These are phyloP conservation scores for Cymbopogon flexuosus DNA, from an alignment of 202 grass and related monocot species.

Conservation along the genomic window DNA sequence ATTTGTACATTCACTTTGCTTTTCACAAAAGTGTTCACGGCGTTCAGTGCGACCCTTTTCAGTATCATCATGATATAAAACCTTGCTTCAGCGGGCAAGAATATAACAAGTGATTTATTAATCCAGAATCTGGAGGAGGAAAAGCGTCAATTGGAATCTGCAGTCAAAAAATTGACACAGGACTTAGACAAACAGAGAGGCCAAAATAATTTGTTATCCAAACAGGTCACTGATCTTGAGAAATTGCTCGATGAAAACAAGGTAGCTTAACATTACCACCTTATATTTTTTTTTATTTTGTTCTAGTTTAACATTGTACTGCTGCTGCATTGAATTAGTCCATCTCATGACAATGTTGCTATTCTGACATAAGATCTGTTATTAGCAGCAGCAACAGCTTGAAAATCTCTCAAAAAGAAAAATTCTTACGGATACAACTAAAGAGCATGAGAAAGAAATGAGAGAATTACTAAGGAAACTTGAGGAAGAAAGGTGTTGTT, in stretches of 20 bases:
- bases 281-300: constrained; percentile 15
- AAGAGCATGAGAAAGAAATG: constrained; percentile 62
- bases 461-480: constrained; percentile 49
- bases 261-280: constrained; percentile 42
- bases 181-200: constrained; percentile 50
- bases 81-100: constrained; percentile 13
- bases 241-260: constrained; percentile 53
- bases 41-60: neutral
- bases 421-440: constrained; percentile 47
- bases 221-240: constrained; percentile 56
- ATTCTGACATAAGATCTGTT: constrained; percentile 39
- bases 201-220: constrained; percentile 56
- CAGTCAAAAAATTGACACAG: constrained; percentile 44
- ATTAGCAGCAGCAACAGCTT: constrained; percentile 75
- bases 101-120: neutral
- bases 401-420: constrained; percentile 53
- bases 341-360: neutral
- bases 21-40: neutral
- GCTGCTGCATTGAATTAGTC: neutral
- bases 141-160: constrained; percentile 53
- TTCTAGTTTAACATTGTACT: neutral
- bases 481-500: constrained; percentile 57
- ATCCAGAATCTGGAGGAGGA: constrained; percentile 67
- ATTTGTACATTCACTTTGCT: neutral
- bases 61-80: neutral